A percentile compares a stretch with the other conserved stretches of the same genome.
phyloP scores from a whole-genome alignment of 2,329 filamentous ascomycete species.

The Hypomyces rosellus region DNA sequence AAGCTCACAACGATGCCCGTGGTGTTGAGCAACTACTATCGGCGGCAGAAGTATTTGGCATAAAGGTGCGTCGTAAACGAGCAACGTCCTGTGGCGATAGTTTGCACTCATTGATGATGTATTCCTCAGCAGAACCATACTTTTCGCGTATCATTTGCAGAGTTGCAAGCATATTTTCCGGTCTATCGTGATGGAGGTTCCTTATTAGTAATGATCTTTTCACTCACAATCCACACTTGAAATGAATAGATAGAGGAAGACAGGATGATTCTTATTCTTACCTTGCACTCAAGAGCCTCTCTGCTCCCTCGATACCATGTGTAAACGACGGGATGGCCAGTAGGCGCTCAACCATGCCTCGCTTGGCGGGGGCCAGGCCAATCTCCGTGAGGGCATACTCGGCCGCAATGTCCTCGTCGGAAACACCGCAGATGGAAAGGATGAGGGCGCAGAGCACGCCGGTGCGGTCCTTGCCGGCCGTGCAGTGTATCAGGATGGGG shows the following conservation, averaged over 20 bases:
- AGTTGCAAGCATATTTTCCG: constrained; percentile 43
- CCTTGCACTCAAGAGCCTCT: constrained; percentile 39
- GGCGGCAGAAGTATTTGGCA: constrained; percentile 22
- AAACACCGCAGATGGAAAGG: constrained; percentile 56
- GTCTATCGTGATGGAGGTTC: constrained; percentile 22
- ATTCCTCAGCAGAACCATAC: constrained; percentile 59
- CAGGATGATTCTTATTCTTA: constrained; percentile 19
- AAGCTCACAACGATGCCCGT: not conserved
- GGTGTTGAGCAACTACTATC: no score
- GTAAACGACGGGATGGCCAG: constrained; percentile 44
- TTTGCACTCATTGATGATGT: constrained; percentile 53
- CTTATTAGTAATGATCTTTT: no score
- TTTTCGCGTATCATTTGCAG: constrained; percentile 49
- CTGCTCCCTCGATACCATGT: constrained; percentile 38
- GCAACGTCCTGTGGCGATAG: constrained; percentile 50
- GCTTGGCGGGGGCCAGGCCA: constrained; percentile 50
- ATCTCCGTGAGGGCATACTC: constrained; percentile 64
- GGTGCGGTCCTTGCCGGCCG: constrained; percentile 71
- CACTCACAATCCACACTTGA: not conserved
- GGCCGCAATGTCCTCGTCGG: constrained; percentile 50
- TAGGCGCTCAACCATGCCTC: constrained; percentile 44
- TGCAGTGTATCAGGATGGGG: constrained; percentile 64
- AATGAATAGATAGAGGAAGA: not conserved
- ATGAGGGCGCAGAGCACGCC: constrained; percentile 64
- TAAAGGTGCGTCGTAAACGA: constrained; percentile 44